Evolutionary conservation across 1,139 yeast species (phyloP).

Genomic region (Blastobotrys persicus): DNA sequence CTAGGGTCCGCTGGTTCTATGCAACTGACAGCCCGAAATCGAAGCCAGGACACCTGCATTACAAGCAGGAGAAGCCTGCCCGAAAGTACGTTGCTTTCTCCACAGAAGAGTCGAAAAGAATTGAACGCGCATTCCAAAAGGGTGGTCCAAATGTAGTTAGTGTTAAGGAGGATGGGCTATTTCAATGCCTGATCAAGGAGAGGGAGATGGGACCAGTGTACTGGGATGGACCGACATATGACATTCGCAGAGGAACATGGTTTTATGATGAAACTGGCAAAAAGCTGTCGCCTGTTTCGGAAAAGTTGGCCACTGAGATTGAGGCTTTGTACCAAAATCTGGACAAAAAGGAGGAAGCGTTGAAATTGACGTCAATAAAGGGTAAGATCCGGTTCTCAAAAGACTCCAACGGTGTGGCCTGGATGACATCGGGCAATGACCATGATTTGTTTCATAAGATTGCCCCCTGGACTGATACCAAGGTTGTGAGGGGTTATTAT

Average conservation of each 20-base stretch:
- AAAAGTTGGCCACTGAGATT: constrained; percentile 51
- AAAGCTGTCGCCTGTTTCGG: constrained; percentile 51
- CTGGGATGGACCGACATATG: constrained; percentile 89
- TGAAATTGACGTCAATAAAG: constrained; percentile 8
- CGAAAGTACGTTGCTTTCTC: constrained; percentile 70
- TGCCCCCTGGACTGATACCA: constrained; percentile 23
- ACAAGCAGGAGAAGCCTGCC: constrained; percentile 40
- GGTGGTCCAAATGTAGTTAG: constrained; percentile 36
- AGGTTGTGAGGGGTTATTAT: constrained; percentile 17
- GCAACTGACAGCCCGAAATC: constrained; percentile 74
- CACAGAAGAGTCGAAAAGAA: constrained; percentile 53
- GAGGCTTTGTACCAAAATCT: constrained; percentile 53
- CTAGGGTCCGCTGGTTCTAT: constrained; percentile 58
- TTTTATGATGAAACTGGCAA: constrained; percentile 52
- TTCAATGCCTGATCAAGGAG: constrained; percentile 60
- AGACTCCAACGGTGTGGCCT: constrained; percentile 14
- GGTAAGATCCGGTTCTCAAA: constrained; percentile 16
- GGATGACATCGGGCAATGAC: constrained; percentile 15
- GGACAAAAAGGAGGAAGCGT: constrained; percentile 11
- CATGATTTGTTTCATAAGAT: constrained; percentile 11
- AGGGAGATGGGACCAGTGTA: constrained; percentile 65
- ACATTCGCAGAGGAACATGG: constrained; percentile 86
- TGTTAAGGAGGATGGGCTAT: constrained; percentile 80
- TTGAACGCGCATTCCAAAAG: constrained; percentile 52
- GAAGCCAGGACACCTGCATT: constrained; percentile 59